Percentiles rank a stretch among this genome's conserved stretches.
These are phyloP conservation scores for Fusarium stilboides DNA, from an alignment of 2,329 filamentous ascomycete genomes.

Conservation along the genomic window DNA sequence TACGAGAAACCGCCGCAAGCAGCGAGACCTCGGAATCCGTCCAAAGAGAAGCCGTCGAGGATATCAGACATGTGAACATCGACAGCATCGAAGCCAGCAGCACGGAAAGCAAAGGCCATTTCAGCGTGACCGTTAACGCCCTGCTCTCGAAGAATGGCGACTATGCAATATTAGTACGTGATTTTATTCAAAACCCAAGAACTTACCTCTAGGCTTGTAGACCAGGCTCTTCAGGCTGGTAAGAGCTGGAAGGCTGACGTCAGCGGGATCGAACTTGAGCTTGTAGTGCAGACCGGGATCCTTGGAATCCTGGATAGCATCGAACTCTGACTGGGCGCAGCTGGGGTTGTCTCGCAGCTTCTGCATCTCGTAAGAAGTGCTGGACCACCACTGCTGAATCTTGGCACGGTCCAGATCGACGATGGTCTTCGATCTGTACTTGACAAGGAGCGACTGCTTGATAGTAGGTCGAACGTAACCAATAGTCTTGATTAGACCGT, in stretches of 20 bases:
- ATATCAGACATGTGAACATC: slow-evolving; percentile 99
- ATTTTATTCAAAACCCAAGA: slow-evolving; percentile 11
- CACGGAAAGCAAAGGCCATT: slow-evolving; percentile 96
- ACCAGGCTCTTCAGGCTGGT: slow-evolving; percentile 66
- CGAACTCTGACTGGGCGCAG: slow-evolving; percentile 88
- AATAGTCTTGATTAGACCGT: slow-evolving; percentile 86
- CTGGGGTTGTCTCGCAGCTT: slow-evolving; percentile 88
- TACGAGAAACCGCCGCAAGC: slow-evolving; percentile 99
- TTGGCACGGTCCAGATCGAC: slow-evolving; percentile 78
- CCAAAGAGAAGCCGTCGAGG: slow-evolving; percentile 82
- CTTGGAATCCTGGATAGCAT: slow-evolving; percentile 78
- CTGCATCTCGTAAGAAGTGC: slow-evolving; percentile 93
- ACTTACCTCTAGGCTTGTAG: slow-evolving; percentile 66
- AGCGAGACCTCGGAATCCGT: slow-evolving; percentile 88
- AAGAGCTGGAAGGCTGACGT: slow-evolving; percentile 77
- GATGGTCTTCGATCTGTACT: slow-evolving; percentile 77
- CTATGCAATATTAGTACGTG: slow-evolving; percentile 74
- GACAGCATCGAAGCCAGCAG: slow-evolving; percentile 90
- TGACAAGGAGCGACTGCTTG: slow-evolving; percentile 84
- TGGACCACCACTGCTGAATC: slow-evolving; percentile 90
- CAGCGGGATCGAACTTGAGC: slow-evolving; percentile 83
- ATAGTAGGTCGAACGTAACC: slow-evolving; percentile 78
- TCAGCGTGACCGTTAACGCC: slow-evolving; percentile 97
- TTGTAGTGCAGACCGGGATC: slow-evolving; percentile 90
- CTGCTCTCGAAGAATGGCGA: slow-evolving; percentile 95